Percentiles rank a stretch among this genome's conserved stretches.
Conservation (phyloP, 1,284 basidiomycete genomes). For the Ceratobasidium sp. region DNA sequence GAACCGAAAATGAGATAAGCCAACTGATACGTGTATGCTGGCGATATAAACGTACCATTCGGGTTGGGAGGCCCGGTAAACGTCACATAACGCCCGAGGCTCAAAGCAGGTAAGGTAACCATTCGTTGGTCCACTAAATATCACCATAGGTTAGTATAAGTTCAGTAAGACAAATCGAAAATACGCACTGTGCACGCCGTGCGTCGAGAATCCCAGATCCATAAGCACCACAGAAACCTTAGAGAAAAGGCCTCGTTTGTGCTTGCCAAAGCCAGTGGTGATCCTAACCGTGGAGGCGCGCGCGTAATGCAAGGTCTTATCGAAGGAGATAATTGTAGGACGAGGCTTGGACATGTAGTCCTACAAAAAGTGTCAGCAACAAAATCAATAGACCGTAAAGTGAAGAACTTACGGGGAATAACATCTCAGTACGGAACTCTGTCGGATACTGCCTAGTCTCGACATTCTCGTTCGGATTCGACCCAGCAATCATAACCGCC, state of each 20-base stretch:
- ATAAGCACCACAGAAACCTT: slow-evolving; percentile 55
- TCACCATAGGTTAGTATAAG: too few species aligned
- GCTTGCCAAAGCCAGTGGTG: not conserved
- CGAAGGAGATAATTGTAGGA: not conserved
- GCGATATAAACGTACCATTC: slow-evolving; percentile 31
- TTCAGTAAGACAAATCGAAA: slow-evolving; percentile 63
- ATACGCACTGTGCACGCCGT: slow-evolving; percentile 60
- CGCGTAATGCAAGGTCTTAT: not conserved
- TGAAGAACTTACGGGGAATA: slow-evolving; percentile 69
- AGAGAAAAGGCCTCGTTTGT: slow-evolving; percentile 64
- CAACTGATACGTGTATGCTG: slow-evolving; percentile 48
- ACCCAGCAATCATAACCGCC: slow-evolving; percentile 66
- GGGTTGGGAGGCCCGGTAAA: slow-evolving; percentile 48
- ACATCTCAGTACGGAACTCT: slow-evolving; percentile 85
- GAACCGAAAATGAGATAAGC: not conserved
- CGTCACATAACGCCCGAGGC: not conserved
- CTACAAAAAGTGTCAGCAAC: too few species aligned
- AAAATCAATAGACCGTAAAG: too few species aligned
- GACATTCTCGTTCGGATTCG: slow-evolving; percentile 87
- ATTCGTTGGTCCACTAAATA: slow-evolving; percentile 16
- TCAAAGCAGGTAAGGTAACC: not conserved
- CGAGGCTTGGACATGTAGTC: slow-evolving; percentile 29
- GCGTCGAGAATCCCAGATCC: slow-evolving; percentile 84
- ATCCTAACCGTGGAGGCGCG: slow-evolving; percentile 47
- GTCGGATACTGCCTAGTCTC: slow-evolving; percentile 71